Evolutionary conservation across 345 rosid genomes (phyloP).

Genomic region (Heritiera fomes): DNA sequence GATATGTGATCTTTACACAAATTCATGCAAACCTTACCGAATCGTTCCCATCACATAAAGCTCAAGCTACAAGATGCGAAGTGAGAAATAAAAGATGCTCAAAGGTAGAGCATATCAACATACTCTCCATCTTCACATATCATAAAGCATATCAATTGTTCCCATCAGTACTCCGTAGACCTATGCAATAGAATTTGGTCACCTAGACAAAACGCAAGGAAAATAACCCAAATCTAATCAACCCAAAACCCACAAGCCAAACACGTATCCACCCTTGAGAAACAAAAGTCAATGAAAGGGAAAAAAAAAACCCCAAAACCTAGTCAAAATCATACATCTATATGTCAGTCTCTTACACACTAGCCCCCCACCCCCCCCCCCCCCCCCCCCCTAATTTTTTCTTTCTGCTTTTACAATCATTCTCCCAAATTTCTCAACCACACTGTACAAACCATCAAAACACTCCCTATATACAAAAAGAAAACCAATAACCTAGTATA

Average conservation of each 20-base stretch:
- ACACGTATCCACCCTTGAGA: slow-evolving; percentile 9
- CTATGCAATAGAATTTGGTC: slow-evolving; percentile 26
- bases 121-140: slow-evolving; percentile 23
- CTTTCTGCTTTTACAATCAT: slow-evolving; percentile 22
- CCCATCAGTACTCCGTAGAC: slow-evolving; percentile 13
- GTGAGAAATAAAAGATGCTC: not conserved
- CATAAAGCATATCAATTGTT: too few relatives aligned
- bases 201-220: slow-evolving; percentile 31
- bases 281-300: slow-evolving; percentile 4
- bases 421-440: slow-evolving; percentile 34
- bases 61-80: slow-evolving; percentile 9
- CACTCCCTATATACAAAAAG: slow-evolving; percentile 50
- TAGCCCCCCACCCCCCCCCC: slow-evolving; percentile 20
- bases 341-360: slow-evolving; percentile 39
- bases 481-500: slow-evolving; percentile 27
- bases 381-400: slow-evolving; percentile 19
- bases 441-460: slow-evolving; percentile 58
- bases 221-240: slow-evolving; percentile 34
- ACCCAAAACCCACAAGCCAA: slow-evolving; percentile 29
- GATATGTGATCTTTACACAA: not conserved
- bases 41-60: not conserved
- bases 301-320: slow-evolving; percentile 27
- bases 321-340: slow-evolving; percentile 43
- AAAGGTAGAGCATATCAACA: not conserved
- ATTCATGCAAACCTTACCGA: not conserved